A percentile compares a stretch with the other conserved stretches of the same genome.
phyloP scores from a whole-genome alignment of 306 rosid genomes.

The Hippophae rhamnoides region DNA sequence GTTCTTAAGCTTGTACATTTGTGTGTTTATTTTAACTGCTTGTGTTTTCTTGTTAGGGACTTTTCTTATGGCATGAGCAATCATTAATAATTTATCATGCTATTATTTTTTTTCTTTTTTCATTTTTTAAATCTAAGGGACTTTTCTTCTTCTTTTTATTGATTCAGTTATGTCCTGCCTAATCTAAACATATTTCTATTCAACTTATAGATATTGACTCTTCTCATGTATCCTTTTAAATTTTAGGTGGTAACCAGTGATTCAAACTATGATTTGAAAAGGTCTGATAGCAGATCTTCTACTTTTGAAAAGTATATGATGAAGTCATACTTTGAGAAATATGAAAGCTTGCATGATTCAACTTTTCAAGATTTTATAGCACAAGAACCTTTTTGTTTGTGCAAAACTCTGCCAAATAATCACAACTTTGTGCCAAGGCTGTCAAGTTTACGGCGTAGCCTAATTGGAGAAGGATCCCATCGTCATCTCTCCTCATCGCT shows the following conservation, averaged over 20 bases:
- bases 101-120: too few relatives aligned
- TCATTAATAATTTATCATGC: too few relatives aligned
- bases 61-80: too few relatives aligned
- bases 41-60: too few relatives aligned
- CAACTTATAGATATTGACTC: slow-evolving; percentile 1
- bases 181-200: neutral
- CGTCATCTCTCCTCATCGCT: slow-evolving; percentile 49
- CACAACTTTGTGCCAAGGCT: slow-evolving; percentile 23
- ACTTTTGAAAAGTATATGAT: slow-evolving; percentile 32
- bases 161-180: neutral
- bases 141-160: too few relatives aligned
- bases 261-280: slow-evolving; percentile 17
- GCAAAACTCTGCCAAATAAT: slow-evolving; percentile 33
- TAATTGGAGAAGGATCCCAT: slow-evolving; percentile 76
- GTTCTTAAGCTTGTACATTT: too few relatives aligned
- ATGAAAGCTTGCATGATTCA: slow-evolving; percentile 34
- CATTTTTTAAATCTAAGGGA: too few relatives aligned
- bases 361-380: slow-evolving; percentile 42
- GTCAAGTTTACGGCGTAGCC: slow-evolving; percentile 34
- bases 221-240: slow-evolving; percentile 6
- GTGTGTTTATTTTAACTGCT: too few relatives aligned
- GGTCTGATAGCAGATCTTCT: neutral
- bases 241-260: slow-evolving; percentile 38
- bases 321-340: slow-evolving; percentile 44
- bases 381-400: slow-evolving; percentile 29